Conservation (phyloP, 805 yeast genomes). For the Cyberlindnera americana region DNA sequence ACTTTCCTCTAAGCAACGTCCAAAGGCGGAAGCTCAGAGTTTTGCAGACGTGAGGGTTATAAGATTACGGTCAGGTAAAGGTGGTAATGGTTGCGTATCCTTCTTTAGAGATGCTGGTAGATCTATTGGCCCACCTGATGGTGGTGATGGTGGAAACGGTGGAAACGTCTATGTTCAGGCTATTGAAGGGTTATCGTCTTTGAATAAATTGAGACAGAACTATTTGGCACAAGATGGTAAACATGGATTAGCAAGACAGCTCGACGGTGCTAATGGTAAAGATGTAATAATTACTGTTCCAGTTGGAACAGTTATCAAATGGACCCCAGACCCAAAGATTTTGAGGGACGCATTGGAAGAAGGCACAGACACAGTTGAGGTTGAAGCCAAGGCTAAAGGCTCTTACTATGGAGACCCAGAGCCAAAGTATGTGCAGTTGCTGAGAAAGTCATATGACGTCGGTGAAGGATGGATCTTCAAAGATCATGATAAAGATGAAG, state of each 20-base stretch:
- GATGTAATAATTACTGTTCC: constrained; percentile 85
- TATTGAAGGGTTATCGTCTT: constrained; percentile 61
- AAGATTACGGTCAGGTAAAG: constrained; percentile 69
- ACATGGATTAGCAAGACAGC: constrained; percentile 68
- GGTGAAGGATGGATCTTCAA: constrained; percentile 91
- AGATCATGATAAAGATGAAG: constrained; percentile 59
- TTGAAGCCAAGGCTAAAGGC: constrained; percentile 35
- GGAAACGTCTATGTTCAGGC: constrained; percentile 86
- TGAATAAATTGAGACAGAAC: constrained; percentile 63
- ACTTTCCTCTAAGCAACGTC: constrained; percentile 34
- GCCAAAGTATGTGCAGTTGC: constrained; percentile 53
- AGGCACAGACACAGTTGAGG: constrained; percentile 18
- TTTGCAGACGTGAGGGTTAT: constrained; percentile 69
- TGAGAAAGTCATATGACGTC: constrained; percentile 55
- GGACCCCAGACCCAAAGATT: constrained; percentile 73
- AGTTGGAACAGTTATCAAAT: constrained; percentile 80
- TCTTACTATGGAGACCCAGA: constrained; percentile 24
- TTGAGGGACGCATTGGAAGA: constrained; percentile 26
- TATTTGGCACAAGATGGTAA: constrained; percentile 73
- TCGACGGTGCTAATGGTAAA: constrained; percentile 83
- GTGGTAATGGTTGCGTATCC: constrained; percentile 86
- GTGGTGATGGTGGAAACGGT: constrained; percentile 98
- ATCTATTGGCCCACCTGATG: constrained; percentile 92
- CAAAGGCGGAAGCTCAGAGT: constrained; percentile 40
- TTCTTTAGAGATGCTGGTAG: constrained; percentile 84